Evolutionary conservation across 1,139 yeast species (phyloP).

Genomic region (Wickerhamomyces sp.): DNA sequence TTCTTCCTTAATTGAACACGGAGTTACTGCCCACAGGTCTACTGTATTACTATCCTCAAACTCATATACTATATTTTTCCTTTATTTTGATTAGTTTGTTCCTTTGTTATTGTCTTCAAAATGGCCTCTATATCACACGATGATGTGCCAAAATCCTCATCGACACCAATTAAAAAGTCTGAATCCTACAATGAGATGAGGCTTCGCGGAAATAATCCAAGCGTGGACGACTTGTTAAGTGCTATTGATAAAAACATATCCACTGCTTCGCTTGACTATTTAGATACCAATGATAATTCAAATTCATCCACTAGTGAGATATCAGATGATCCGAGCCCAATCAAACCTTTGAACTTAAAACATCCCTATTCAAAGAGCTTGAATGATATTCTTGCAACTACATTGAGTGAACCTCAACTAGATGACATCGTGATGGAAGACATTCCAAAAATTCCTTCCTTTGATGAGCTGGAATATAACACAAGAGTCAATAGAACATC

Average conservation of each 20-base stretch:
- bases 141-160: conserved; percentile 6
- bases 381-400: conserved; percentile 1
- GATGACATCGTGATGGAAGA: conserved; percentile 21
- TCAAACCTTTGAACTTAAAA: conserved; percentile 21
- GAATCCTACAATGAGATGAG: conserved; percentile 4
- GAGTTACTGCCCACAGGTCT: too few species aligned
- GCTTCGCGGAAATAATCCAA: conserved; percentile 11
- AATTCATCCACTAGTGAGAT: conserved; percentile 8
- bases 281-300: conserved; percentile 9
- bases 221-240: conserved; percentile 23
- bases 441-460: conserved; percentile 25
- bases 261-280: conserved; percentile 8
- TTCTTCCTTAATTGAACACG: too few species aligned
- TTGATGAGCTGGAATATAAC: conserved; percentile 24
- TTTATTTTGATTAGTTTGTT: not conserved
- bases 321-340: conserved; percentile 20
- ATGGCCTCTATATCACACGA: not conserved
- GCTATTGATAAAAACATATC: conserved; percentile 24
- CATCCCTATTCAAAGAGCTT: conserved; percentile 9
- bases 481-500: conserved; percentile 23
- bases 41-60: not conserved
- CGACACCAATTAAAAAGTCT: conserved; percentile 13
- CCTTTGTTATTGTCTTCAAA: not conserved
- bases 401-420: not conserved
- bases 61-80: not conserved